Evolutionary conservation across 805 yeast species (phyloP).

Genomic region (Helenozyma rhizophorensis): DNA sequence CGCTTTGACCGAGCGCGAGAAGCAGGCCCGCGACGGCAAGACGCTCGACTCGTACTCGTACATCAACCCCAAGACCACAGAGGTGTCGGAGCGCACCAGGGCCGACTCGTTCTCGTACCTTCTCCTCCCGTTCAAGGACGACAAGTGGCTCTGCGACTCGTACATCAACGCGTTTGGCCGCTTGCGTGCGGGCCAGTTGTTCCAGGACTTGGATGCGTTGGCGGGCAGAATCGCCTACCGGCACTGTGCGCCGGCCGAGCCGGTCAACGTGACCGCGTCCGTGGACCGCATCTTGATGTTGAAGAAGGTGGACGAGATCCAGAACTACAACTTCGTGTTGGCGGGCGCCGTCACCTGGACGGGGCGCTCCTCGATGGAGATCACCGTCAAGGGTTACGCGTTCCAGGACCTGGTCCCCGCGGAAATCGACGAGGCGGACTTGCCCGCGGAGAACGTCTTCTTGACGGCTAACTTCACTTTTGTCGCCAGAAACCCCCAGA

Average conservation of each 20-base stretch:
- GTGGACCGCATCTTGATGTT: constrained; percentile 89
- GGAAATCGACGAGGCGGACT: constrained; percentile 50
- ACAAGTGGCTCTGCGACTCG: constrained; percentile 75
- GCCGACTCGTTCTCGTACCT: constrained; percentile 71
- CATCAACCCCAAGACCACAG: constrained; percentile 66
- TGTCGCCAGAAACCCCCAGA: constrained; percentile 90
- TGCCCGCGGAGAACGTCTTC: constrained; percentile 67
- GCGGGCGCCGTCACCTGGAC: constrained; percentile 96
- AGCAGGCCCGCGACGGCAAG: constrained; percentile 69
- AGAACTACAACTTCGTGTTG: constrained; percentile 68
- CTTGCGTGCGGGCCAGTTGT: constrained; percentile 84
- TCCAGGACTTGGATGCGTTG: constrained; percentile 89
- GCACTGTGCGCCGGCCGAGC: constrained; percentile 93
- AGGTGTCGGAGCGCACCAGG: constrained; percentile 68
- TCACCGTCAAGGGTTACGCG: constrained; percentile 83
- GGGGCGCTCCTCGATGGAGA: constrained; percentile 94
- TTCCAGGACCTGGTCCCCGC: constrained; percentile 53
- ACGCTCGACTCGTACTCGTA: constrained; percentile 66
- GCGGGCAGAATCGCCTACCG: constrained; percentile 92
- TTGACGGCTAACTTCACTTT: constrained; percentile 89
- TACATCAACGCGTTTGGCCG: constrained; percentile 91
- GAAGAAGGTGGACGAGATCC: constrained; percentile 75
- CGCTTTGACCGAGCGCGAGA: constrained; percentile 70
- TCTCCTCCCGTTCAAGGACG: constrained; percentile 78
- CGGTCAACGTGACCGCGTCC: constrained; percentile 92